A percentile compares a stretch with the other conserved stretches of the same genome.
These are phyloP conservation scores for Pueraria montana DNA, from an alignment of 306 rosid species.

Conservation along the genomic window DNA sequence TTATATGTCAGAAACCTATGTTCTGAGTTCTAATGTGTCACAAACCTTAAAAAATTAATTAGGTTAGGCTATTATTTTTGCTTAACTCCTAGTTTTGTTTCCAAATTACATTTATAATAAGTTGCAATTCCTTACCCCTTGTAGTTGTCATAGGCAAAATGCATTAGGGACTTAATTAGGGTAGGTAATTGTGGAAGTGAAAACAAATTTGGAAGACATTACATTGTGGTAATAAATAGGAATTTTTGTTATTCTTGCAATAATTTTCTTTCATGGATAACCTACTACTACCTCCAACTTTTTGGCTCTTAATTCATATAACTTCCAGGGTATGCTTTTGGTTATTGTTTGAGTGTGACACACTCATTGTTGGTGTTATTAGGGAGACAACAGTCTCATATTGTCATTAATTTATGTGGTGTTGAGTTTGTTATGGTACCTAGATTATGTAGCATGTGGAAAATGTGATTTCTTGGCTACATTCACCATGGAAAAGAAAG, in stretches of 20 bases:
- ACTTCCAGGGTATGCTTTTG: neutral
- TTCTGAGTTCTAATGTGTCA: neutral
- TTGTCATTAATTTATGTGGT: conserved; percentile 23
- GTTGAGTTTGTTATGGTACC: conserved; percentile 45
- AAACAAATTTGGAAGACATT: neutral
- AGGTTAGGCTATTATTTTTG: conserved; percentile 22
- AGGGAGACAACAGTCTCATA: conserved; percentile 7
- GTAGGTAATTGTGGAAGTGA: neutral
- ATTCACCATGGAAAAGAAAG: conserved; percentile 56
- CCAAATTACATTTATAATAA: neutral
- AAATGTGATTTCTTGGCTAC: conserved; percentile 39
- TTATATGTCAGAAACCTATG: neutral
- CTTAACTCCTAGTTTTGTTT: neutral
- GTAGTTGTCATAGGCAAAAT: neutral
- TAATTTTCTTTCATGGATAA: conserved; percentile 7
- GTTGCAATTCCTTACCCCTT: conserved; percentile 23
- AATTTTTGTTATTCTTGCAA: neutral
- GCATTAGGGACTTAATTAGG: neutral
- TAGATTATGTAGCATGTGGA: neutral
- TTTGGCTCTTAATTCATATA: conserved; percentile 5
- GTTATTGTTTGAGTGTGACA: neutral
- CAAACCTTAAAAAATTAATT: neutral
- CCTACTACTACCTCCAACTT: neutral
- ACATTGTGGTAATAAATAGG: conserved; percentile 1
- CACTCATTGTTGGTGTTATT: conserved; percentile 5